Evolutionary conservation across 345 rosid genomes (phyloP), one percentile per base, ranked within the genome.

Genomic region (Bruguiera gymnorhiza): DNA sequence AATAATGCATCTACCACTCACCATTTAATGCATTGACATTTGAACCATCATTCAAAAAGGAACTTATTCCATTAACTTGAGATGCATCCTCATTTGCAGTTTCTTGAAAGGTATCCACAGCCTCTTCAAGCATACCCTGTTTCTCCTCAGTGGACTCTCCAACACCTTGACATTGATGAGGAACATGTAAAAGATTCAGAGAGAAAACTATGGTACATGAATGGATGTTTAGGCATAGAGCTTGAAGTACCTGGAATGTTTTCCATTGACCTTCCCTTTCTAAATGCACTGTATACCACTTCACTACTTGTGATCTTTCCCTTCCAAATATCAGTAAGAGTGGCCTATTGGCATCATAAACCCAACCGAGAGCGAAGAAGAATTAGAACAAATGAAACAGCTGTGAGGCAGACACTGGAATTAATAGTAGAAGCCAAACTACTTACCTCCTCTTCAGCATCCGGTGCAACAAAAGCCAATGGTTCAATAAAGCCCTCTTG

Each of bases 391-490:
- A 70, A 39, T 31, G 56, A 34, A 63, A 70, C 50, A 39, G 5
- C 0, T 37, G 16, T 31, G 62, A 60, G 26, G 37, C 23, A 30
- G 66, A 63, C 56, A 76, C n/a, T 23, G 52, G 63, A 26, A 58
- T 64, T 37, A 23, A 59, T 46, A 57, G 30, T 55, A 30, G 21
- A 21, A 8, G 51, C 24, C 8, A 27, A n/a, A 52, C 63, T 5
- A 37, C 56, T 73, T 83, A 90, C 98, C 97, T 84, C 80, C 78
- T 93, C 97, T 71, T 87, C 92, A 16, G 83, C 76, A 82, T 81
- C 83, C 57, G 97, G 98, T 48, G 84, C 57, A 75, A 87, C 76
- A 80, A 90, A 93, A 74, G 98, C 92, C 78, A 90, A 66, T 13
- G 97, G 97, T 67, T 86, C 84, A 7, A 76, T 57, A 53, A 72